phyloP scores from a whole-genome alignment of 2,329 filamentous ascomycete species.

The Tricladium varicosporioides region DNA sequence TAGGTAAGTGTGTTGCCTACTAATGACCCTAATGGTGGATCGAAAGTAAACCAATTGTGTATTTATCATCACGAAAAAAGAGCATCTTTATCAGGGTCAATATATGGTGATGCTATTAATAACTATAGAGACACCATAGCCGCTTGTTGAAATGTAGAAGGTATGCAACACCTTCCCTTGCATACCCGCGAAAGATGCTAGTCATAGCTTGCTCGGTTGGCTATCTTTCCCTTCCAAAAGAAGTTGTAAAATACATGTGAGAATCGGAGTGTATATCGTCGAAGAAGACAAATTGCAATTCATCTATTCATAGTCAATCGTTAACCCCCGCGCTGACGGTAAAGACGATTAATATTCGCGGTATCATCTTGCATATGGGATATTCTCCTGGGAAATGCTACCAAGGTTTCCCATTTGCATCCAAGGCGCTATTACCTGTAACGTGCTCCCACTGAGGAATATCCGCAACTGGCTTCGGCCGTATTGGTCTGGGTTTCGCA shows the following conservation, averaged over 20 bases:
- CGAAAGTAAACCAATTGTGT: too few relatives aligned
- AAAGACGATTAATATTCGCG: not conserved
- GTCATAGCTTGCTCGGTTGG: too few relatives aligned
- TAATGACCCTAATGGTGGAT: too few relatives aligned
- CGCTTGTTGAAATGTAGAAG: too few relatives aligned
- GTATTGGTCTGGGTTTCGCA: conserved; percentile 21
- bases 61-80: too few relatives aligned
- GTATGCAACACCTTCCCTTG: too few relatives aligned
- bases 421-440: not conserved
- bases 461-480: conserved; percentile 21
- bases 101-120: too few relatives aligned
- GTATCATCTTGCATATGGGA: not conserved
- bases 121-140: too few relatives aligned
- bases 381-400: not conserved
- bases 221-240: too few relatives aligned
- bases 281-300: not conserved
- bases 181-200: too few relatives aligned
- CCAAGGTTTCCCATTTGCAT: conserved; percentile 18
- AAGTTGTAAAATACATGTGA: not conserved
- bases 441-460: not conserved
- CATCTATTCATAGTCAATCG: not conserved
- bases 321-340: not conserved
- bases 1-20: too few relatives aligned
- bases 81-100: too few relatives aligned
- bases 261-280: not conserved